Base-by-base conservation (phyloP, 1,139 yeast species). In the Lodderomyces oxycetoniae region DNA sequence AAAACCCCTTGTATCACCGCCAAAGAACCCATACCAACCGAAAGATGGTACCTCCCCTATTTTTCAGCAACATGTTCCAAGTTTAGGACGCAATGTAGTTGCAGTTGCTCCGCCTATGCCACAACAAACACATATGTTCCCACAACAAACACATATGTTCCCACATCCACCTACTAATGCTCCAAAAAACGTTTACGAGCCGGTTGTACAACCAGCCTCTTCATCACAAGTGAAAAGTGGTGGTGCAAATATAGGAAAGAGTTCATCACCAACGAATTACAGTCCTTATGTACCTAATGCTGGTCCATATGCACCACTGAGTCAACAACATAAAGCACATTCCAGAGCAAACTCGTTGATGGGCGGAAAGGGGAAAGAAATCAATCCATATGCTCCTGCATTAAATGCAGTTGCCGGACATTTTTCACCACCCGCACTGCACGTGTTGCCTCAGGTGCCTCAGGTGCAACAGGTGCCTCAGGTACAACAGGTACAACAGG, bases 251-350 rank as follows among this genome's bases (percentile, higher is more conserved):
- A 42, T 55, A 9, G 38, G 46, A 2, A 49, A 47, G 27, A 43
- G 34, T 16, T 47, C 47, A 3, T 25, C 25, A 25, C 31, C 39
- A 25, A 36, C 39, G 4, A 14, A 33, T 14, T 48, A 48, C 32
- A 66, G 71, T 40, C 72, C 73, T 2, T 68, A 68, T 43, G 68
- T 68, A 15, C 74, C 74, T 1, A 59, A 59, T 35, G 59, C 67
- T 4, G 74, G 74, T 3, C 74, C 73, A 1, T 68, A 68, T 41
- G 74, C 68, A 4, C 74, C 74, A 5, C 55, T 55, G 34, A 50
- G 46, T 31, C 61, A 61, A 33, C 59, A 59, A 32, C 22, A 19
- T 19, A 50, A 61, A 36, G 53, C 63, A 1, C 73, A 67, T 45
- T 66, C 72, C 4, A 50, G 74, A 38, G 66, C 69, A 1, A 62